Evolutionary conservation across 306 rosid species (phyloP).

Genomic region (Ceratonia siliqua): DNA sequence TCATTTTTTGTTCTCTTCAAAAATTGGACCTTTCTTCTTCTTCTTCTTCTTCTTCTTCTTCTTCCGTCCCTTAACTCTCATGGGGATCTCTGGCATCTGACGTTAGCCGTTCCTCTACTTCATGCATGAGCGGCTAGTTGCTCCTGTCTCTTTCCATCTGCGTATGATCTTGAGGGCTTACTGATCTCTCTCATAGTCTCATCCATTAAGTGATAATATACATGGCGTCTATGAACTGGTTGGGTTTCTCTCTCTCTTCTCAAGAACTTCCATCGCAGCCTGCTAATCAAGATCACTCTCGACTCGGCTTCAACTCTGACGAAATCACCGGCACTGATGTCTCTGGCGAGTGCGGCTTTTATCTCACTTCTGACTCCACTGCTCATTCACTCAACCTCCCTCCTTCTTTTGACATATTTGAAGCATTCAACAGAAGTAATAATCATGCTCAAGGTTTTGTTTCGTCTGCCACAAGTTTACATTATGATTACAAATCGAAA

Average conservation of each 20-base stretch:
- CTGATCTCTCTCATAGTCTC: conserved; percentile 14
- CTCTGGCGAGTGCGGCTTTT: conserved; percentile 54
- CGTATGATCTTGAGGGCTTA: background rate
- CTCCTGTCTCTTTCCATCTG: background rate
- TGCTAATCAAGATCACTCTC: conserved; percentile 42
- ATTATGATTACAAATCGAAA: too few relatives aligned
- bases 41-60: conserved; percentile 29
- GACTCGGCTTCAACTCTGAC: conserved; percentile 54
- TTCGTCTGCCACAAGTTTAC: background rate
- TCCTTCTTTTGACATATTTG: conserved; percentile 58
- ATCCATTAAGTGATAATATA: background rate
- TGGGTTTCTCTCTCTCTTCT: conserved; percentile 88
- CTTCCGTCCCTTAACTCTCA: background rate
- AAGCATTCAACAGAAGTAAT: conserved; percentile 54
- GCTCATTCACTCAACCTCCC: conserved; percentile 59
- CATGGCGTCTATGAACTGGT: conserved; percentile 86
- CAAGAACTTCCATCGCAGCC: conserved; percentile 56
- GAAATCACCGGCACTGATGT: conserved; percentile 57
- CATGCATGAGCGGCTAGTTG: conserved; percentile 41
- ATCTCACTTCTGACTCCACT: conserved; percentile 53
- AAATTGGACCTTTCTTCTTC: conserved; percentile 53
- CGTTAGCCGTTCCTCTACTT: conserved; percentile 21
- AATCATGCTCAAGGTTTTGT: conserved; percentile 38
- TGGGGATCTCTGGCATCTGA: conserved; percentile 23
- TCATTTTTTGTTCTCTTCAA: conserved; percentile 30